Evolutionary conservation across 192 early-diverging fungal genomes (phyloP), one percentile per base, ranked within the genome.

Genomic region (Gryganskiella cystojenkinii): DNA sequence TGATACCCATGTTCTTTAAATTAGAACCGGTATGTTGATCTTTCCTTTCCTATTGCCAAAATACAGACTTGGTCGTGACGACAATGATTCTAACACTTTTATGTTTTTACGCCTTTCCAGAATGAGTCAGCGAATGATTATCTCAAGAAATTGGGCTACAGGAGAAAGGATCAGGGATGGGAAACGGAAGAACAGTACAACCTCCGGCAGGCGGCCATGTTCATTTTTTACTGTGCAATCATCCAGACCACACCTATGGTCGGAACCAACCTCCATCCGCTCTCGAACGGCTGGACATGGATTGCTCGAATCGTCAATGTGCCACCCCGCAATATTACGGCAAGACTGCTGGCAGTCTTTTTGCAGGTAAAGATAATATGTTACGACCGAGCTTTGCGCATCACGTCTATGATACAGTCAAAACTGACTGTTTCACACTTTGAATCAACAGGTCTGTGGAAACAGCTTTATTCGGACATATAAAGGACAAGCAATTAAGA

Each of bases 241-340:
- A 61, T 88, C 20, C 90, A 92, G 55, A 90, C 87, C 0, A 75
- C 40, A 19, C 78, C 83, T n/a, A 8, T 67, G 78, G 80, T 75
- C 6, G 82, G 85, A 0, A 47, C 79, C 24, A 82, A 87, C 33
- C 57, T 68, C 0, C 83, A 90, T 56, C 75, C 81, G 2, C 82
- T 95, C 8, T 68, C 83, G 1, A 63, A 91, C 31, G 90, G 75
- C 3, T 96, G 92, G 92, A 83, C 63, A 35, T 96, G 92, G 92
- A 62, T 93, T 20, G 84, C 91, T 1, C 67, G 91, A 13, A 86
- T 92, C 0, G 56, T 90, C 17, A 94, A 93, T 70, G 76, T 93
- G 70, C 84, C 84, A 33, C 89, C 89, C 17, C 82, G 88, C 13
- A 75, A 81, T 5, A 89, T 96, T 47, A 91, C 92, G 0, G 87